Evolutionary conservation across 106 monocot species (phyloP), one percentile per base, ranked within the genome.

Genomic region (Platanthera zijinensis): DNA sequence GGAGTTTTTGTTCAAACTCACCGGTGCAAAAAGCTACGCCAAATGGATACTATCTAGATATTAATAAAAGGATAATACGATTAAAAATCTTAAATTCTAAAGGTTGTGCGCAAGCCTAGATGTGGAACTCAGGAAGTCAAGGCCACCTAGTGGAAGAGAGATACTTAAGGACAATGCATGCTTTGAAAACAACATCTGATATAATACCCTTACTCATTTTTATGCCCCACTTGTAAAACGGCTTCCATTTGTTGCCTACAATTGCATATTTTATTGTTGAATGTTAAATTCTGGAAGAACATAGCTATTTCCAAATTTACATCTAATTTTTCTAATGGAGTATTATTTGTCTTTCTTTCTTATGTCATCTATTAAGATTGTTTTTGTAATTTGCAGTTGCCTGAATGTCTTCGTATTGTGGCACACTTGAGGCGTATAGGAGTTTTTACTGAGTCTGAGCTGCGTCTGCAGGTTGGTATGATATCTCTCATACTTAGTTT

Each of bases 401-500:
- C 97, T 18, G 97, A 97, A 73, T 97, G 25, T 25, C 25, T 25
- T 25, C 25, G 25, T 25, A 25, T 25, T 25, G 25, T 25, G 25
- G 25, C 25, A 25, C 25, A 25, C 25, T 25, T 25, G 25, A 25
- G 25, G 25, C 25, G 25, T 25, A 25, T 25, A 25, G 94, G 94
- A 57, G 91, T 90, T 46, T 97, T 88, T 82, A 89, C 74, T 73
- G 97, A 97, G 88, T 91, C 91, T 63, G 94, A 94, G 82, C 86
- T 97, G 86, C 93, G 97, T 45, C 75, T 97, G 74, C 97, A 97
- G 97, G 97, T 97, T 46, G 14, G 70, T 51, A 51, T 51, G 46
- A 21, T 72, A 46, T 72, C 8, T n/a, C 19, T 72, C 50, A 21
- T 9, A 70, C 25, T 48, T 47, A 48, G 15, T 47, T 68, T 67